A percentile compares a stretch with the other conserved stretches of the same genome.
These are phyloP conservation scores for Melaleuca alternifolia DNA, from an alignment of 345 rosid genomes.

Conservation along the genomic window DNA sequence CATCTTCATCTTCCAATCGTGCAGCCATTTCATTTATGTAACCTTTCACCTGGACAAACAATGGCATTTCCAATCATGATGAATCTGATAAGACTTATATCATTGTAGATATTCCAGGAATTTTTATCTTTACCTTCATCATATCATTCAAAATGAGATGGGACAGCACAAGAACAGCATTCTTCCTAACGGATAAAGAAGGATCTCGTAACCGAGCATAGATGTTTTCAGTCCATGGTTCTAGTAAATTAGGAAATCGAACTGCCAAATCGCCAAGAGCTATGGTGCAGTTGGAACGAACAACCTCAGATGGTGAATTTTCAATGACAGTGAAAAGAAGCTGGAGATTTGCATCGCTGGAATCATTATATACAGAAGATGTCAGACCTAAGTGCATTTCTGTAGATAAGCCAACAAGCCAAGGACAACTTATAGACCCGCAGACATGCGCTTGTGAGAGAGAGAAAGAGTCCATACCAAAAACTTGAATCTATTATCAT, in stretches of 20 bases:
- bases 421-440: neutral
- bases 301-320: slow-evolving; percentile 83
- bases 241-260: slow-evolving; percentile 89
- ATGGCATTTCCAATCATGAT: neutral
- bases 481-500: slow-evolving; percentile 86
- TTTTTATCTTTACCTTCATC: slow-evolving; percentile 69
- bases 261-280: slow-evolving; percentile 97
- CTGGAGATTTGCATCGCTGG: slow-evolving; percentile 88
- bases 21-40: slow-evolving; percentile 89
- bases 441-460: neutral
- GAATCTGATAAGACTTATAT: neutral
- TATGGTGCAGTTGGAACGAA: slow-evolving; percentile 90
- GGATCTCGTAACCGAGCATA: slow-evolving; percentile 71
- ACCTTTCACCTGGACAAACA: slow-evolving; percentile 77
- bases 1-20: slow-evolving; percentile 77
- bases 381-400: slow-evolving; percentile 3
- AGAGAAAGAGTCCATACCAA: slow-evolving; percentile 43
- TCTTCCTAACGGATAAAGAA: slow-evolving; percentile 82
- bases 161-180: slow-evolving; percentile 95
- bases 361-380: slow-evolving; percentile 14
- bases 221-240: slow-evolving; percentile 98
- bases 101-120: neutral
- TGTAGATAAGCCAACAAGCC: neutral
- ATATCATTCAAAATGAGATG: slow-evolving; percentile 97
- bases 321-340: slow-evolving; percentile 95